Percentiles rank a stretch among this genome's conserved stretches.
phyloP scores from a whole-genome alignment of 129 eudicot species.

The Pittosporum tobira region DNA sequence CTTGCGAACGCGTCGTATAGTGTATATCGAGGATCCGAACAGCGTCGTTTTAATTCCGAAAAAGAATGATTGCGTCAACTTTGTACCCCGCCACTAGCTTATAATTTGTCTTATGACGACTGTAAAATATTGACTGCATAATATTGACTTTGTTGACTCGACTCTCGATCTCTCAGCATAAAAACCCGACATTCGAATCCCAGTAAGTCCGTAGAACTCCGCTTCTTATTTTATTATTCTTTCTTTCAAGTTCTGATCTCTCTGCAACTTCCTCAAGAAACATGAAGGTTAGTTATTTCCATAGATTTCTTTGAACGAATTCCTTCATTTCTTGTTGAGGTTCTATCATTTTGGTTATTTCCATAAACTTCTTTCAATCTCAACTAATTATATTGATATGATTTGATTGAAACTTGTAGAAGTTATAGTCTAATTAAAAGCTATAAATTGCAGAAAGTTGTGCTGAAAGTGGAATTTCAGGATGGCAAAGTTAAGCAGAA shows the following conservation, averaged over 20 bases:
- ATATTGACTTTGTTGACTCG: constrained; percentile 28
- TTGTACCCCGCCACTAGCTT: background rate
- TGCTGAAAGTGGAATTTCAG: constrained; percentile 58
- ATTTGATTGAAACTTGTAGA: too few species aligned
- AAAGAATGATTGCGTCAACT: too few species aligned
- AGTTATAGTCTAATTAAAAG: too few species aligned
- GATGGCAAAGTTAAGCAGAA: constrained; percentile 77
- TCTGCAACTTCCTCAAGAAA: background rate
- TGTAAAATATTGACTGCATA: constrained; percentile 23
- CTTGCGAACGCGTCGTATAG: background rate
- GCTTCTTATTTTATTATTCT: constrained; percentile 4
- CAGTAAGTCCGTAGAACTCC: background rate
- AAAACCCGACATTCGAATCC: constrained; percentile 6
- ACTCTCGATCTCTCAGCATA: constrained; percentile 1
- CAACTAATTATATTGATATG: background rate
- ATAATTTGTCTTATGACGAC: background rate
- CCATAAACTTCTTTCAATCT: background rate
- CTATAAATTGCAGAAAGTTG: constrained; percentile 48
- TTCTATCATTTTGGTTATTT: background rate
- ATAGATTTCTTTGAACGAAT: background rate
- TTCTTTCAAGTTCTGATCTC: constrained; percentile 1
- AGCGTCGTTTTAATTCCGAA: background rate
- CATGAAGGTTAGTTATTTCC: constrained; percentile 16
- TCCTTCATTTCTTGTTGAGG: background rate
- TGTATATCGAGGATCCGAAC: background rate